Evolutionary conservation across 2,329 filamentous ascomycete species (phyloP), one percentile per base, ranked within the genome.

Genomic region (Hypoxylon sp.): DNA sequence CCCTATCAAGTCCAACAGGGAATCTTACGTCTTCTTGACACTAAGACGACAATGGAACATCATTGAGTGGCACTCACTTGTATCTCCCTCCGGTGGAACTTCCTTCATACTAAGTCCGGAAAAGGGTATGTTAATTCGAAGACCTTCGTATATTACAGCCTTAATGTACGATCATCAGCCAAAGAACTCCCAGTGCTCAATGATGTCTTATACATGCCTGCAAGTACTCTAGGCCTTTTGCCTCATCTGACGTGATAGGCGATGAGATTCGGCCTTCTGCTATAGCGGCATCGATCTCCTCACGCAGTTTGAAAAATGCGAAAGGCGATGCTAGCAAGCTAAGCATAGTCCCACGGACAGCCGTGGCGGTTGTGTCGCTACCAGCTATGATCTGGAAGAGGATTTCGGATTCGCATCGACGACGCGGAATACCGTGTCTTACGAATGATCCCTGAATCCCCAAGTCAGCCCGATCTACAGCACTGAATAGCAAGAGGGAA

Each of bases 311-410:
- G 2, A 70, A 57, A 59, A 83, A 82, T 0, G 84, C 79, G 0
- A 77, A 77, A 0, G 84, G 85, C 33, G 81, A 81, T 6, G 81
- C 82, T 30, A 82, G 79, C 66, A 87, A 73, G 73, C 82, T 81
- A 17, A 86, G 79, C 59, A 87, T 63, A 7, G 81, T 84, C 33
- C 81, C 77, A 1, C 85, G 82, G 5, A 88, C 78, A 1, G 82
- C 80, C 0, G 82, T 84, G 0, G 85, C 82, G 0, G 85, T 85
- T 13, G 83, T 86, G 66, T 88, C 86, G 2, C 83, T 83, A 3
- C 86, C 86, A 2, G 85, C 85, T 1, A 85, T 80, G 61, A 75
- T 62, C 60, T 68, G 64, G 44, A 73, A 71, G 2, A 68, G 58
- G 25, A 68, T 68, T 46, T 75, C 73, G 7, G 69, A 40, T 50